phyloP scores from a whole-genome alignment of 139 green algal genomes.

The Coelastrella sp. region DNA sequence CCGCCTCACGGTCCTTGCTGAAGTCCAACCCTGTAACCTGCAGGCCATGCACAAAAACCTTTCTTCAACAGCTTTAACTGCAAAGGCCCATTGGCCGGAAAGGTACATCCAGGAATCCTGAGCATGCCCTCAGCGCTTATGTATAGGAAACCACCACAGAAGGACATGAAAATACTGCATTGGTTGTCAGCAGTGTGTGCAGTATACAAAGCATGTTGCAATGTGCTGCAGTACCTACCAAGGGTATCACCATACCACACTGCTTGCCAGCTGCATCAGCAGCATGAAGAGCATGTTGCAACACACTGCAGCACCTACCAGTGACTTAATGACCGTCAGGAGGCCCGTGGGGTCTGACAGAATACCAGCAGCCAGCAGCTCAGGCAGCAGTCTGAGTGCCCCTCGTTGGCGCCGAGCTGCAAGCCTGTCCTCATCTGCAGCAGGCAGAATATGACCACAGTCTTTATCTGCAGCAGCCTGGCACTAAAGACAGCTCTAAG shows the following conservation, averaged over 20 bases:
- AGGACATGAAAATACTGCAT: too few relatives aligned
- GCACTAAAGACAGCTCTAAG: background rate
- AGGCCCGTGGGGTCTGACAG: conserved; percentile 62
- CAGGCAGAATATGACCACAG: background rate
- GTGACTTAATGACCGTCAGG: background rate
- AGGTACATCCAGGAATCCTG: too few relatives aligned
- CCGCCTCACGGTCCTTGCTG: conserved; percentile 63
- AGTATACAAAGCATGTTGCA: background rate
- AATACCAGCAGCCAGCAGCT: conserved; percentile 86
- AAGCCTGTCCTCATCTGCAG: conserved; percentile 65
- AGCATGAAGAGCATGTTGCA: background rate
- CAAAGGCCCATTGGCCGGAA: too few relatives aligned
- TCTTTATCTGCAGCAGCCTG: background rate
- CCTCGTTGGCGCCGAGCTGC: conserved; percentile 64
- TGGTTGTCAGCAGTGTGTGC: background rate
- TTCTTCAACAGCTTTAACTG: background rate
- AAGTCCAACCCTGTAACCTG: conserved; percentile 58
- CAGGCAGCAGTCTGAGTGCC: conserved; percentile 84
- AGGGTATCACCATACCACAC: too few relatives aligned
- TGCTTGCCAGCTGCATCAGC: background rate
- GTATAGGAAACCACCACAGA: too few relatives aligned
- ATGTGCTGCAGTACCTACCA: background rate
- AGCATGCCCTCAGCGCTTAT: too few relatives aligned
- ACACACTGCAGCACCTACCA: conserved; percentile 8
- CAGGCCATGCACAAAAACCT: background rate